phyloP scores from a whole-genome alignment of 2,329 filamentous ascomycete species.

The Cordyceps cateniannulata region DNA sequence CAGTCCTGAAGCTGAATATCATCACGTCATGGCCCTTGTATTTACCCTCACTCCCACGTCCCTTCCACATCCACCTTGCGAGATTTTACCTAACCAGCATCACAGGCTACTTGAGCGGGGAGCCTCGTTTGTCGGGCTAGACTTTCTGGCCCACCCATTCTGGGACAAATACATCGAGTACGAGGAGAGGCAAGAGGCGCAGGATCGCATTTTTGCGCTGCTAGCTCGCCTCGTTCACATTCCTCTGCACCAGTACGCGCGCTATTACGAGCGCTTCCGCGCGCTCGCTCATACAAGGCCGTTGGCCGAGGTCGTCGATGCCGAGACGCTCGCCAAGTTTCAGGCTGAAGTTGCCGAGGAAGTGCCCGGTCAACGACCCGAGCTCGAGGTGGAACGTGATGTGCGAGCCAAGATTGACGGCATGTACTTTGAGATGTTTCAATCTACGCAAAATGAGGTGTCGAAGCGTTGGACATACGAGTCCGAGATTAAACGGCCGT shows the following conservation, averaged over 20 bases:
- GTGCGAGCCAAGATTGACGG: slow-evolving; percentile 73
- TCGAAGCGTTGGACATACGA: slow-evolving; percentile 94
- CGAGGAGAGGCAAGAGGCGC: slow-evolving; percentile 80
- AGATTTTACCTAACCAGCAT: slow-evolving; percentile 23
- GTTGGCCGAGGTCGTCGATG: slow-evolving; percentile 63
- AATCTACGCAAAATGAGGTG: slow-evolving; percentile 76
- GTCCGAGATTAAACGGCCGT: slow-evolving; percentile 88
- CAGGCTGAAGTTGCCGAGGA: slow-evolving; percentile 67
- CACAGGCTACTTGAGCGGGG: slow-evolving; percentile 86
- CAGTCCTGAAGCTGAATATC: slow-evolving; percentile 7
- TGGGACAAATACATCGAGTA: slow-evolving; percentile 99
- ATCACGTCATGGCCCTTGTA: slow-evolving; percentile 14
- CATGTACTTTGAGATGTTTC: slow-evolving; percentile 75
- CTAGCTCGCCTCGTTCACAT: slow-evolving; percentile 78
- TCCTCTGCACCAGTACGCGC: slow-evolving; percentile 90
- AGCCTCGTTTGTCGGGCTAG: slow-evolving; percentile 75
- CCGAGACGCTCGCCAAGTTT: slow-evolving; percentile 62
- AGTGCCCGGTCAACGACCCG: slow-evolving; percentile 51
- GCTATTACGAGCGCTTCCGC: slow-evolving; percentile 89
- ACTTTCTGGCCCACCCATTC: slow-evolving; percentile 91
- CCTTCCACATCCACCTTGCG: not conserved
- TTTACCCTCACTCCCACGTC: slow-evolving; percentile 19
- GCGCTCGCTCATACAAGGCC: slow-evolving; percentile 67
- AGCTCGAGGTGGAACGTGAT: slow-evolving; percentile 77
- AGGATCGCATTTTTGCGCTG: slow-evolving; percentile 80